phyloP scores from a whole-genome alignment of 2,329 filamentous ascomycete species.

The Mycosphaerelloides madeirae region DNA sequence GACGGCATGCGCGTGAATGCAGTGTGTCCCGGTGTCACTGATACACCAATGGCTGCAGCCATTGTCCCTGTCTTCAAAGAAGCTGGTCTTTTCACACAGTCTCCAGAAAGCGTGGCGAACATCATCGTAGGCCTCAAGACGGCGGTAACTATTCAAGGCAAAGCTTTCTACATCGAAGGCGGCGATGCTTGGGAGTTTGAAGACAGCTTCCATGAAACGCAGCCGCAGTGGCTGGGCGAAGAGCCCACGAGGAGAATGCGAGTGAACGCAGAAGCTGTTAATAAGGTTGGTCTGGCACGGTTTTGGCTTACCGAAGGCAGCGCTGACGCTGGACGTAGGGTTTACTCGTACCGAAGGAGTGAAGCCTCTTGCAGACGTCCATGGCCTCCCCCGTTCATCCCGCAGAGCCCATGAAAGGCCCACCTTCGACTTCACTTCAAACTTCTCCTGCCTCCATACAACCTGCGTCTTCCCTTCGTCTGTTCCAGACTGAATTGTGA shows the following conservation, averaged over 20 bases:
- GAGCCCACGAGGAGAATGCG: constrained; percentile 26
- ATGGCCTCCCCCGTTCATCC: too few species aligned
- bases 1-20: constrained; percentile 37
- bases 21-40: constrained; percentile 42
- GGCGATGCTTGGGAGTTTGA: constrained; percentile 45
- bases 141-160: constrained; percentile 36
- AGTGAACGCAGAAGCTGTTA: constrained; percentile 20
- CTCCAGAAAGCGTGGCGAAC: constrained; percentile 20
- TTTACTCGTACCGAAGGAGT: constrained; percentile 5
- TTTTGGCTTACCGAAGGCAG: background rate
- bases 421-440: too few species aligned
- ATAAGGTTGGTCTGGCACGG: constrained; percentile 10
- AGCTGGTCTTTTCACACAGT: constrained; percentile 18
- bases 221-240: constrained; percentile 42
- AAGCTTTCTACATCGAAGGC: constrained; percentile 42
- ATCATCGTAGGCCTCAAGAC: constrained; percentile 27
- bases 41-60: constrained; percentile 32
- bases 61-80: constrained; percentile 17
- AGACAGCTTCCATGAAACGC: constrained; percentile 37
- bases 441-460: too few species aligned
- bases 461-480: too few species aligned
- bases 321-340: constrained; percentile 5
- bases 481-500: too few species aligned
- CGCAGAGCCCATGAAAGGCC: too few species aligned
- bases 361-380: background rate